Percentiles rank a stretch among this genome's conserved stretches.
Evolutionary conservation across 2,329 filamentous ascomycete genomes (phyloP).

Genomic region (Escovopsis sp.): DNA sequence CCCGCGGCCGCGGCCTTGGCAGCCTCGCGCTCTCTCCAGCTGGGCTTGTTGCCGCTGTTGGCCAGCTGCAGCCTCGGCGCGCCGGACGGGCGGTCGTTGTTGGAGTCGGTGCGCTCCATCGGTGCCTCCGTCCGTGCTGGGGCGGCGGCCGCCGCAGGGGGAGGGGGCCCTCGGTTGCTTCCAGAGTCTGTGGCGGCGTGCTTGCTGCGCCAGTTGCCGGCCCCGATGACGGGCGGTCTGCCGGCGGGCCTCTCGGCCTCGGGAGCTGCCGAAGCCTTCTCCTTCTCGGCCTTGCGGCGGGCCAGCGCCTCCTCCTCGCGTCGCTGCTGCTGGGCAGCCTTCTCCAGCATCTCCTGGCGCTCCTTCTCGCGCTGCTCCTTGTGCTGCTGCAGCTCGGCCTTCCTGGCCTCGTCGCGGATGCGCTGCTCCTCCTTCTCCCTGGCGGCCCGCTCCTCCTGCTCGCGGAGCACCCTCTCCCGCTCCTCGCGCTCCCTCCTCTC

Average conservation of each 20-base stretch:
- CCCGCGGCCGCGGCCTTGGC: conserved; percentile 24
- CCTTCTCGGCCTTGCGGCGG: conserved; percentile 53
- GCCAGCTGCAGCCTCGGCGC: conserved; percentile 49
- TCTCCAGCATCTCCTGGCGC: conserved; percentile 52
- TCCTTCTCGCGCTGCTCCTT: conserved; percentile 53
- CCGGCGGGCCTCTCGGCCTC: conserved; percentile 11
- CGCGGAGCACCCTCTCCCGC: conserved; percentile 58
- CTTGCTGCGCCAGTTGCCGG: conserved; percentile 29
- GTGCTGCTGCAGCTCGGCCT: conserved; percentile 50
- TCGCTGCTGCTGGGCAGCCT: conserved; percentile 55
- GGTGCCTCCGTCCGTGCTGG: conserved; percentile 16
- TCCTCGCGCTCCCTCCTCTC: conserved; percentile 80
- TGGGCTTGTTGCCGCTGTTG: conserved; percentile 43
- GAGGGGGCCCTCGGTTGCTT: conserved; percentile 10
- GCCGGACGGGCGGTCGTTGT: conserved; percentile 24
- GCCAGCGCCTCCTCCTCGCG: conserved; percentile 82
- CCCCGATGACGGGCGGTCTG: conserved; percentile 19
- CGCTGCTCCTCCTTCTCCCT: conserved; percentile 78
- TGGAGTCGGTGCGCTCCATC: conserved; percentile 33
- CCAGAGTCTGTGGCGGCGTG: conserved; percentile 15
- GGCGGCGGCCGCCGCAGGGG: not conserved
- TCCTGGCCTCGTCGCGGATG: conserved; percentile 64
- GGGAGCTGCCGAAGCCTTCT: conserved; percentile 21
- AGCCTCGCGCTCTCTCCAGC: conserved; percentile 62
- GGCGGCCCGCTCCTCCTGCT: conserved; percentile 72